A percentile compares a stretch with the other conserved stretches of the same genome.
These are phyloP conservation scores for Zygotorulaspora florentina DNA, from an alignment of 805 yeast species.

Conservation along the genomic window DNA sequence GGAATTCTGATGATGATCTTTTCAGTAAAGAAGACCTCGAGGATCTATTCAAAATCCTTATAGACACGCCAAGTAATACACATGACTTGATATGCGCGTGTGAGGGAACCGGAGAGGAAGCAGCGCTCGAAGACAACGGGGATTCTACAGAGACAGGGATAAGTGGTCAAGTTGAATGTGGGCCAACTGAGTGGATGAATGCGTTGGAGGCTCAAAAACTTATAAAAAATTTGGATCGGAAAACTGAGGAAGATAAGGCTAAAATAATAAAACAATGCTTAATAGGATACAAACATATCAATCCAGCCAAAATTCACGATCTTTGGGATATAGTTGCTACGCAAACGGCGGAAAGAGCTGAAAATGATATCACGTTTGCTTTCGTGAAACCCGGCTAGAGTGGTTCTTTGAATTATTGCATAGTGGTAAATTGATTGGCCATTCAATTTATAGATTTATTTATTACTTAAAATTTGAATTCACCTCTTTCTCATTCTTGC, in stretches of 20 bases:
- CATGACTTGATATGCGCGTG: slow-evolving; percentile 74
- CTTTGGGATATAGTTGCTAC: slow-evolving; percentile 20
- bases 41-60: slow-evolving; percentile 64
- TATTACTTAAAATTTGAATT: not conserved
- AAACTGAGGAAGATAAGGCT: slow-evolving; percentile 31
- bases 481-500: slow-evolving; percentile 54
- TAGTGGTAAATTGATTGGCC: too few species aligned
- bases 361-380: slow-evolving; percentile 23
- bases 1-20: slow-evolving; percentile 49
- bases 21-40: slow-evolving; percentile 66
- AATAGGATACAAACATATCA: slow-evolving; percentile 57
- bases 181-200: slow-evolving; percentile 44
- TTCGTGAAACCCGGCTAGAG: slow-evolving; percentile 20
- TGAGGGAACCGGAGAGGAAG: slow-evolving; percentile 48
- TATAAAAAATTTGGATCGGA: slow-evolving; percentile 21
- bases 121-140: not conserved
- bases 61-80: slow-evolving; percentile 56
- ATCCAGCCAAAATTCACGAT: slow-evolving; percentile 38
- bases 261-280: slow-evolving; percentile 55
- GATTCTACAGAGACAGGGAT: slow-evolving; percentile 1
- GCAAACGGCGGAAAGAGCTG: slow-evolving; percentile 15
- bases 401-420: too few species aligned
- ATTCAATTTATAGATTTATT: too few species aligned
- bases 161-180: slow-evolving; percentile 1
- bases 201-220: slow-evolving; percentile 45